phyloP scores from a whole-genome alignment of 1,139 yeast genomes.

The Diutina catenulata region DNA sequence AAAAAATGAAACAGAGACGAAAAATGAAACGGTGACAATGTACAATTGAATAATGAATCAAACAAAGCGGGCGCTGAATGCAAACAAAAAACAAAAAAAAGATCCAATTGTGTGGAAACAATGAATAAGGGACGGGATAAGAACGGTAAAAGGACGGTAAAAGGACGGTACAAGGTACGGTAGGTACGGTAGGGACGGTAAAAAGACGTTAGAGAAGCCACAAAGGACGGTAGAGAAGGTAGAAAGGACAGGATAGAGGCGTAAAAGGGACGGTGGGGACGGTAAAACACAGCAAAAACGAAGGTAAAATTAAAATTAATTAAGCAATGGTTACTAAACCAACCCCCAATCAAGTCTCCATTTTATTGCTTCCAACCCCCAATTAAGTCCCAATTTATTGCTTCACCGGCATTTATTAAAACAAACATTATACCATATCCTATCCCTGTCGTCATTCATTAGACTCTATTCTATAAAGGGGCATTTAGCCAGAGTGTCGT shows the following conservation, averaged over 20 bases:
- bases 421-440: slow-evolving; percentile 7
- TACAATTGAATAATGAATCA: too few species aligned
- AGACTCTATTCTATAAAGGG: slow-evolving; percentile 35
- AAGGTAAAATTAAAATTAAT: slow-evolving; percentile 8
- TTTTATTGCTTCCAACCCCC: too few species aligned
- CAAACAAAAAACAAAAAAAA: slow-evolving; percentile 15
- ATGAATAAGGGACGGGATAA: not conserved
- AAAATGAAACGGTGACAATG: too few species aligned
- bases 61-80: too few species aligned
- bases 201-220: slow-evolving; percentile 5
- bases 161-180: slow-evolving; percentile 5
- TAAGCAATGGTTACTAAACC: too few species aligned
- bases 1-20: too few species aligned
- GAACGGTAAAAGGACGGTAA: slow-evolving; percentile 7
- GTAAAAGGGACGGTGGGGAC: slow-evolving; percentile 21
- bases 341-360: too few species aligned
- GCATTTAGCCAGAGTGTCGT: slow-evolving; percentile 13
- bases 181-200: slow-evolving; percentile 1
- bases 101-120: slow-evolving; percentile 18
- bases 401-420: slow-evolving; percentile 7
- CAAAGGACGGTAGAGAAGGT: slow-evolving; percentile 8
- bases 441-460: slow-evolving; percentile 9
- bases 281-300: slow-evolving; percentile 1
- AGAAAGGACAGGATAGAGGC: slow-evolving; percentile 8
- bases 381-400: too few species aligned